Evolutionary conservation across 2,329 filamentous ascomycete species (phyloP).

Genomic region (Apiospora malaysiana): DNA sequence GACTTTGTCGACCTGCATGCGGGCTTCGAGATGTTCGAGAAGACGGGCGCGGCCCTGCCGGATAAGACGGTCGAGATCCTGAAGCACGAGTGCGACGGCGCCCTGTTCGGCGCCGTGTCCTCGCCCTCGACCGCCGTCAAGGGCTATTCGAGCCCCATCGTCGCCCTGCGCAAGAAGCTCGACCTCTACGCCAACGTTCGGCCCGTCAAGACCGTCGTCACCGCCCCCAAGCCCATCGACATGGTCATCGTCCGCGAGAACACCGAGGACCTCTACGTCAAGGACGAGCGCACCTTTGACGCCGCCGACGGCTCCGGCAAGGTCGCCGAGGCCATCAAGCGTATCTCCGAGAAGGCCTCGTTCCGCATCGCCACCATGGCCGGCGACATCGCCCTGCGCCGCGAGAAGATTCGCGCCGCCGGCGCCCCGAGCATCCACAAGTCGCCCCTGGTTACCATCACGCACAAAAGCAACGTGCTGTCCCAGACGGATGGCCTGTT

Average conservation of each 20-base stretch:
- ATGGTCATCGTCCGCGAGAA: constrained; percentile 99
- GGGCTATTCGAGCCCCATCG: constrained; percentile 96
- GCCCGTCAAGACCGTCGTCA: constrained; percentile 84
- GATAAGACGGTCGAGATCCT: constrained; percentile 90
- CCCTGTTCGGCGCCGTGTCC: constrained; percentile 93
- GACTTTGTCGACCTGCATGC: constrained; percentile 92
- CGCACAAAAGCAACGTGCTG: constrained; percentile 97
- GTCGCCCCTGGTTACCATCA: constrained; percentile 85
- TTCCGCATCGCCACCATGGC: constrained; percentile 91
- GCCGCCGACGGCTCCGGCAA: constrained; percentile 72
- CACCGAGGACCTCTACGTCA: constrained; percentile 98
- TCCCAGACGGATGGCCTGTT: constrained; percentile 97
- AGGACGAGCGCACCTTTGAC: constrained; percentile 87
- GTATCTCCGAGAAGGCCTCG: constrained; percentile 86
- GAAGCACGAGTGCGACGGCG: constrained; percentile 90
- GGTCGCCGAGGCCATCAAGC: constrained; percentile 97
- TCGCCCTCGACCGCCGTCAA: constrained; percentile 89
- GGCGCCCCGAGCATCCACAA: constrained; percentile 66
- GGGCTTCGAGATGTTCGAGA: constrained; percentile 91
- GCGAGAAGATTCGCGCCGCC: constrained; percentile 77
- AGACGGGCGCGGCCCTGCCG: constrained; percentile 85
- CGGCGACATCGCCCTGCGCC: constrained; percentile 88
- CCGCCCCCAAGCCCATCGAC: constrained; percentile 76
- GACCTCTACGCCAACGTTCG: constrained; percentile 97
- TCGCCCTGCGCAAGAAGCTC: constrained; percentile 93